Conservation (phyloP, 805 yeast species). For the Saturnispora kantuleensis region DNA sequence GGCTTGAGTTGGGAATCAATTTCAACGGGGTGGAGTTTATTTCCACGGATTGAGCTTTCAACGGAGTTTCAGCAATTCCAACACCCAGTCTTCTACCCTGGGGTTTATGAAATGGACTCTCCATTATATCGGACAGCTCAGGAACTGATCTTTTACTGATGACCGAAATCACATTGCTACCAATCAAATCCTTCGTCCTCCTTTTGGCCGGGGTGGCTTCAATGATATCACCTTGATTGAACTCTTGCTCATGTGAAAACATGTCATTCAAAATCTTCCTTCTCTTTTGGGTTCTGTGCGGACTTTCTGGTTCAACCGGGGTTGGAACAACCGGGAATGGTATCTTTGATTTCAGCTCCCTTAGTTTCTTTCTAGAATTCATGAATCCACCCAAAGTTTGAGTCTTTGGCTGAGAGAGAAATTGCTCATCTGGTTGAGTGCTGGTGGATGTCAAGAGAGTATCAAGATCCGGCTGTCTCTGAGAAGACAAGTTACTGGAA, state of each 20-base stretch:
- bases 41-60: background rate
- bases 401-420: background rate
- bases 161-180: background rate
- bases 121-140: background rate
- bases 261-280: slow-evolving; percentile 1
- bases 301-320: background rate
- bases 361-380: slow-evolving; percentile 9
- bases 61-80: background rate
- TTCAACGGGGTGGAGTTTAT: slow-evolving; percentile 1
- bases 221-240: slow-evolving; percentile 10
- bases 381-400: slow-evolving; percentile 9
- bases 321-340: slow-evolving; percentile 10
- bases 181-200: background rate
- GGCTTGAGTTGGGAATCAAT: background rate
- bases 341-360: slow-evolving; percentile 12
- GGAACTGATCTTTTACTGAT: background rate
- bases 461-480: background rate
- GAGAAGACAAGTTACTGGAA: slow-evolving; percentile 4
- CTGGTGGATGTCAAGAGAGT: background rate
- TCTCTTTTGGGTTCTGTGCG: slow-evolving; percentile 1
- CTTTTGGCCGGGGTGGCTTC: slow-evolving; percentile 19
- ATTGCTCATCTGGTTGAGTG: background rate
- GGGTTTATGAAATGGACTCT: slow-evolving; percentile 6
- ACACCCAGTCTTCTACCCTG: slow-evolving; percentile 5
- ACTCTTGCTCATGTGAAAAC: slow-evolving; percentile 3